A percentile compares a stretch with the other conserved stretches of the same genome.
Evolutionary conservation across 202 grass and related monocot genomes (phyloP).

Genomic region (Dendrocalamus latiflorus): DNA sequence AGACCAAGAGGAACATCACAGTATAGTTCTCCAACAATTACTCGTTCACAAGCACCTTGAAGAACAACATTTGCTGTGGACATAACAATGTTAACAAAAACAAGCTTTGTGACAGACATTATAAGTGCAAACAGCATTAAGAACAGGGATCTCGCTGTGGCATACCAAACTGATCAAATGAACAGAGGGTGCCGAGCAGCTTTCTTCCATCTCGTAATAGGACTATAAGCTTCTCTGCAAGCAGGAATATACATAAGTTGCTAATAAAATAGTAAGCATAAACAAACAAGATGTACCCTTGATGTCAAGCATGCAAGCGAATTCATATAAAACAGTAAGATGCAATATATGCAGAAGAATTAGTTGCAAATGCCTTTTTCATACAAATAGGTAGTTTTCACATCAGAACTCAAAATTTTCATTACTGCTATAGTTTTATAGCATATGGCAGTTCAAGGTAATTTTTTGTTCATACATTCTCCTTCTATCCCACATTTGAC

Average conservation of each 20-base stretch:
- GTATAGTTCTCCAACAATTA: constrained; percentile 64
- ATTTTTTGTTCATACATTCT: neutral
- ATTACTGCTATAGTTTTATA: neutral
- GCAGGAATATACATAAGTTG: neutral
- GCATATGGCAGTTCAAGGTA: neutral
- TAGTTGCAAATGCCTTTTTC: too few relatives aligned
- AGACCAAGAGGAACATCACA: constrained; percentile 62
- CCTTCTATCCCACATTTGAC: neutral
- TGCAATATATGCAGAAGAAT: neutral
- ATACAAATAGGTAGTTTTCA: too few relatives aligned
- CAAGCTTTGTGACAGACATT: neutral
- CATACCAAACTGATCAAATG: constrained; percentile 71
- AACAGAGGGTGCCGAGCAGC: constrained; percentile 60
- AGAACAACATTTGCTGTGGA: constrained; percentile 63
- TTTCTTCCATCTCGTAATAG: constrained; percentile 64
- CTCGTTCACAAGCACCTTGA: constrained; percentile 72
- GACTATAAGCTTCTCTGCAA: constrained; percentile 61
- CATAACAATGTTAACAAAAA: neutral
- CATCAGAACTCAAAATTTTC: neutral
- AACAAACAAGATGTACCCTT: neutral
- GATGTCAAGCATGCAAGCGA: neutral
- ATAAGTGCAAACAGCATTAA: neutral
- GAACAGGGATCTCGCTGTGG: neutral
- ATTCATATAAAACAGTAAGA: neutral
- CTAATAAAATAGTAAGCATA: neutral